Evolutionary conservation across 176 grass and related monocot genomes (phyloP).

Genomic region (Ensete ventricosum): DNA sequence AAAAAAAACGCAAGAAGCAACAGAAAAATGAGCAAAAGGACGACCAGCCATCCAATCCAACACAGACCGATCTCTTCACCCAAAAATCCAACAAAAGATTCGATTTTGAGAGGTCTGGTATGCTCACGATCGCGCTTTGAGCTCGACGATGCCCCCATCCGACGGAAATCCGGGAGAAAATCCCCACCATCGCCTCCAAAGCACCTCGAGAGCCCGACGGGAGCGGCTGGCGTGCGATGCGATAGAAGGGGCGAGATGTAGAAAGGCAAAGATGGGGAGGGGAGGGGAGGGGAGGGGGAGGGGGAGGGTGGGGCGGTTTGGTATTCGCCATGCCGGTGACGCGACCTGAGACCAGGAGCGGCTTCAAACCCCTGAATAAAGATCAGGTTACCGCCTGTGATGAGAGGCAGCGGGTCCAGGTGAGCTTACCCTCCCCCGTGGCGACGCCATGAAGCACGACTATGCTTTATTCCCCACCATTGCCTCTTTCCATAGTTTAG

Average conservation of each 20-base stretch:
- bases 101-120: neutral
- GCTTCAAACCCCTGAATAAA: neutral
- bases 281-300: neutral
- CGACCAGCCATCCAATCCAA: too few relatives aligned
- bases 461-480: neutral
- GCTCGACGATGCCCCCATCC: neutral
- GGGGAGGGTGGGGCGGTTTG: too few relatives aligned
- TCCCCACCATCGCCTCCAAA: conserved; percentile 1
- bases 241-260: neutral
- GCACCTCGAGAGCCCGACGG: neutral
- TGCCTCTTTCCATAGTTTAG: too few relatives aligned
- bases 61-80: too few relatives aligned
- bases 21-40: too few relatives aligned
- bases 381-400: neutral
- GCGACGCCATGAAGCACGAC: neutral
- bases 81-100: neutral
- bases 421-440: neutral
- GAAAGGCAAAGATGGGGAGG: neutral
- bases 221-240: neutral
- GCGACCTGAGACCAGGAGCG: neutral
- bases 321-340: neutral
- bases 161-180: conserved; percentile 4
- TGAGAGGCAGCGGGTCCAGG: neutral
- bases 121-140: conserved; percentile 8
- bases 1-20: too few relatives aligned